These are phyloP conservation scores for Colletotrichum higginsianum DNA, from an alignment of 2,329 filamentous ascomycete species.

Conservation along the genomic window DNA sequence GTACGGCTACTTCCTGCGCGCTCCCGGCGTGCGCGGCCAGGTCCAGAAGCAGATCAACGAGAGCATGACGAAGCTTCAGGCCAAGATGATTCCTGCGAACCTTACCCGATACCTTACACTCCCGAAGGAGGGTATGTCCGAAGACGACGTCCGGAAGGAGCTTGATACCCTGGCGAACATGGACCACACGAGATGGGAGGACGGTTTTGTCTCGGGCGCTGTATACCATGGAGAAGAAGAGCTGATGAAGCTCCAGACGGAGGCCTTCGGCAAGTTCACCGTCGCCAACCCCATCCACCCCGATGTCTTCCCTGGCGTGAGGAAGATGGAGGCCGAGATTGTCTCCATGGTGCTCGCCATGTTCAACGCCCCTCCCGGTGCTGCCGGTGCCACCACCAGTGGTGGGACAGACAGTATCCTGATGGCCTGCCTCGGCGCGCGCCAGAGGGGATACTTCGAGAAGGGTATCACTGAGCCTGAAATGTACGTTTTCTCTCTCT, in stretches of 20 bases:
- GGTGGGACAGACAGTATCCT: slow-evolving; percentile 97
- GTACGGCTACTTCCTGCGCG: slow-evolving; percentile 88
- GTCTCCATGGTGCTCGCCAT: slow-evolving; percentile 94
- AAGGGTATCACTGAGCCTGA: slow-evolving; percentile 92
- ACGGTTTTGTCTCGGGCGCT: slow-evolving; percentile 92
- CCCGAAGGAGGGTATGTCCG: slow-evolving; percentile 86
- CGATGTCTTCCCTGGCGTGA: slow-evolving; percentile 96
- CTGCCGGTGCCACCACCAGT: slow-evolving; percentile 89
- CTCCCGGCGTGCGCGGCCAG: slow-evolving; percentile 88
- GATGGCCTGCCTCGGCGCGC: slow-evolving; percentile 92
- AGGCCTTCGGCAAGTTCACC: slow-evolving; percentile 94
- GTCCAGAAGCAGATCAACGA: slow-evolving; percentile 89
- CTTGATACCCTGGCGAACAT: slow-evolving; percentile 84
- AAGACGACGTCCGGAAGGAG: slow-evolving; percentile 85
- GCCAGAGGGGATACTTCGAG: slow-evolving; percentile 90
- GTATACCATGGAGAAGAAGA: slow-evolving; percentile 95
- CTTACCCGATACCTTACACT: slow-evolving; percentile 82
- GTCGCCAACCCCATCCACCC: slow-evolving; percentile 98
- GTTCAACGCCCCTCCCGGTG: slow-evolving; percentile 86
- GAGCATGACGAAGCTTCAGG: slow-evolving; percentile 83
- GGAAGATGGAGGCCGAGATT: slow-evolving; percentile 99
- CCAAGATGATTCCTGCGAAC: slow-evolving; percentile 84
- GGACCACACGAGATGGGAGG: slow-evolving; percentile 97
- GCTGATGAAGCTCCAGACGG: slow-evolving; percentile 86
- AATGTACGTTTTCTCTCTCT: slow-evolving; percentile 75